Evolutionary conservation across 2,329 filamentous ascomycete genomes (phyloP), one percentile per base, ranked within the genome.

Genomic region (Zymoseptoria brevis): DNA sequence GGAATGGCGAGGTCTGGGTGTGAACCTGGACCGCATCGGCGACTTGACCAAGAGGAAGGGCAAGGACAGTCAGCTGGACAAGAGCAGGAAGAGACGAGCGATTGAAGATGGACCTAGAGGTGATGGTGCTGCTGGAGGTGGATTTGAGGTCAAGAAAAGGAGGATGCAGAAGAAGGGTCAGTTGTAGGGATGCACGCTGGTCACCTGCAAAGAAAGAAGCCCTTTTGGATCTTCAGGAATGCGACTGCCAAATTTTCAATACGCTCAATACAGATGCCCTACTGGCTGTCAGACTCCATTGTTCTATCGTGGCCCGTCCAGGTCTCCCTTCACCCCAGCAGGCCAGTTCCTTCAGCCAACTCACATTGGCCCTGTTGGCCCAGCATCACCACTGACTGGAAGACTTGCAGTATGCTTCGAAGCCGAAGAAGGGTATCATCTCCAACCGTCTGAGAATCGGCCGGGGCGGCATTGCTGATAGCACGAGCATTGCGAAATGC

Each of bases 11-110:
- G 86, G 88, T 24, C 78, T 99, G 51, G 90, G 89, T 58, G 87
- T 92, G 72, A 90, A 91, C 7, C 83, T 92, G 55, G 90, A 96
- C 75, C 82, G 93, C 51, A 96, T 96, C 74, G 87, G 91, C 67
- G 81, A 86, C 62, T 78, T 96, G 69, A 96, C 92, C 6, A 85
- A 84, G 74, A 83, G 83, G 71, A 89, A 85, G 73, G 78, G 79
- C 54, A 76, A 81, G 58, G 77, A 80, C 22, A 80, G 82, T 30
- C 83, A 83, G 65, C 74, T 92, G 65, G 92, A 96, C 70, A 92
- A 87, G 80, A 95, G 91, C 73, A 82, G 92, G 63, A 96, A 96
- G 81, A 83, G 92, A 66, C 83, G 91, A 66, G 79, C 83, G 24
- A 76, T 78, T 21, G 87, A 92, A 19, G 91, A 95, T 74, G 86